A percentile compares a stretch with the other conserved stretches of the same genome.
Evolutionary conservation across 352 stramenopile genomes (phyloP).

Genomic region (Pythium insidiosum): DNA sequence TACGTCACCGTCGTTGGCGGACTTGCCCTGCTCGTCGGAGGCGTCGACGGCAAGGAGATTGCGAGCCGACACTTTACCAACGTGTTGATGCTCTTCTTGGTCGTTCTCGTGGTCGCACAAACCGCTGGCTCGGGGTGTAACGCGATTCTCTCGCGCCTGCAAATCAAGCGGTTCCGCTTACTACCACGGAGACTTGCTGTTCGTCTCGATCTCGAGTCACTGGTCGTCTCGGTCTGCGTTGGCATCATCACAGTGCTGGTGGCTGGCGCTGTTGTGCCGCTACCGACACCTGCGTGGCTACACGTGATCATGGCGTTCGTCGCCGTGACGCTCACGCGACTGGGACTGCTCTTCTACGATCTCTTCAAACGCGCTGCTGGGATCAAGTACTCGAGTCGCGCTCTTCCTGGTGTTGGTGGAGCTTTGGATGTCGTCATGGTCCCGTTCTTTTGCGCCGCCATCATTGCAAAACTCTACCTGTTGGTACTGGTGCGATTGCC

Average conservation of each 20-base stretch:
- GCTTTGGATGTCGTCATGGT: constrained; percentile 87
- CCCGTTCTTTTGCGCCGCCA: too few relatives aligned
- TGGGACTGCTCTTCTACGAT: constrained; percentile 85
- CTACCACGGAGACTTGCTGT: constrained; percentile 35
- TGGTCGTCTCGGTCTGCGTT: constrained; percentile 25
- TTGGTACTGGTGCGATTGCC: too few relatives aligned
- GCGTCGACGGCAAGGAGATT: constrained; percentile 31
- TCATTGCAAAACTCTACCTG: too few relatives aligned
- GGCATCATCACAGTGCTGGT: constrained; percentile 29
- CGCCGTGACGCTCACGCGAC: constrained; percentile 69
- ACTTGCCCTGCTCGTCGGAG: constrained; percentile 24
- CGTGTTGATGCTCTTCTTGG: constrained; percentile 30
- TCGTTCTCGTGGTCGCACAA: constrained; percentile 34
- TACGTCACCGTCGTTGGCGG: constrained; percentile 14
- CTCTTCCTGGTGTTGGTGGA: constrained; percentile 89
- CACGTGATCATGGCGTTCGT: constrained; percentile 32
- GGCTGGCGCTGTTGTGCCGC: constrained; percentile 11
- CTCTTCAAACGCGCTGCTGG: constrained; percentile 89
- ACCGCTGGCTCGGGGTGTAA: constrained; percentile 34
- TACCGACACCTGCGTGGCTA: constrained; percentile 5
- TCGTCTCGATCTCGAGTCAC: constrained; percentile 37
- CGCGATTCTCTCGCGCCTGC: constrained; percentile 44
- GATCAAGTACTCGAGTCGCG: constrained; percentile 85
- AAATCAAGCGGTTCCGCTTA: constrained; percentile 29
- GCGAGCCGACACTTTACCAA: constrained; percentile 20